Evolutionary conservation across 1,284 basidiomycete species (phyloP).

Genomic region (Cryptococcus neoformans): DNA sequence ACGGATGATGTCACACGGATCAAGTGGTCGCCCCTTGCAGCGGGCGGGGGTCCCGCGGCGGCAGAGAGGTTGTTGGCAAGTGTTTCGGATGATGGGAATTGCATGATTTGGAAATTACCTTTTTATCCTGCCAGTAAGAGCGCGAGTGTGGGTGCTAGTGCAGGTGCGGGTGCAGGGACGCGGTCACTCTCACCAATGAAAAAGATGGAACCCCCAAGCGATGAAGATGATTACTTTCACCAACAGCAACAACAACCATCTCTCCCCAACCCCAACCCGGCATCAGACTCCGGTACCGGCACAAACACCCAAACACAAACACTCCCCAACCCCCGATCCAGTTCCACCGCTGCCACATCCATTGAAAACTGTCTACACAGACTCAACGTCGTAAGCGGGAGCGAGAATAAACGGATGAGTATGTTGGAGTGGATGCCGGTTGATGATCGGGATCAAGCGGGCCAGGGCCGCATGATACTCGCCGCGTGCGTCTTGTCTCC

Average conservation of each 20-base stretch:
- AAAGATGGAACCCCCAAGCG: conserved; percentile 4
- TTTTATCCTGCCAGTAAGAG: conserved; percentile 23
- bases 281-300: background rate
- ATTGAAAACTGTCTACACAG: conserved; percentile 32
- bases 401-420: conserved; percentile 43
- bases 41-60: conserved; percentile 1
- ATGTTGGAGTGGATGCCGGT: conserved; percentile 38
- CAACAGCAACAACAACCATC: conserved; percentile 10
- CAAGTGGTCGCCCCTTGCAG: conserved; percentile 32
- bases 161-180: background rate
- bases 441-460: conserved; percentile 19
- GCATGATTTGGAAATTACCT: conserved; percentile 41
- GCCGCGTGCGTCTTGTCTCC: conserved; percentile 36
- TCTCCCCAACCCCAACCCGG: background rate
- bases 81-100: conserved; percentile 39
- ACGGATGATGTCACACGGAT: conserved; percentile 42
- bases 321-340: background rate
- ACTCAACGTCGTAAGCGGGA: conserved; percentile 32
- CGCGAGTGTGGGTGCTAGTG: conserved; percentile 1
- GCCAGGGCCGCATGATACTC: too few relatives aligned
- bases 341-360: background rate
- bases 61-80: conserved; percentile 30
- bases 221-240: conserved; percentile 22
- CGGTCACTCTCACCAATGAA: conserved; percentile 13
- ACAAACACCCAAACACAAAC: too few relatives aligned